A percentile compares a stretch with the other conserved stretches of the same genome.
phyloP scores from a whole-genome alignment of 2,329 filamentous ascomycete genomes.

The Neophaeococcomyces mojaviensis region DNA sequence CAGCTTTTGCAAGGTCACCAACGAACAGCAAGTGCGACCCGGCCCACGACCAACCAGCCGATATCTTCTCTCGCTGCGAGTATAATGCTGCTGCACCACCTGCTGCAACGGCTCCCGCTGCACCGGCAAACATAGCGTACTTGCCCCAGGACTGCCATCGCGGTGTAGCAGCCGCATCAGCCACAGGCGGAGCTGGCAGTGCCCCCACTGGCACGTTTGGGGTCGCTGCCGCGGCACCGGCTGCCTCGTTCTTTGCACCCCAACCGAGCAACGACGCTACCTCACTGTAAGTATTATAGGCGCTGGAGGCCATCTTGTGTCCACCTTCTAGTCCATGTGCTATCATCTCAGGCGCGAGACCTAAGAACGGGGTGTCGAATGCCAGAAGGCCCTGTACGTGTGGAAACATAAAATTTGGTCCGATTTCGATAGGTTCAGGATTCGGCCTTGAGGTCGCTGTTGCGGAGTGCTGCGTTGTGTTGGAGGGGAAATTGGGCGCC shows the following conservation, averaged over 20 bases:
- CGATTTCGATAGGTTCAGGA: conserved; percentile 12
- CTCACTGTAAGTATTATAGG: conserved; percentile 61
- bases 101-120: conserved; percentile 68
- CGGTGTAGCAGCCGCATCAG: conserved; percentile 40
- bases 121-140: conserved; percentile 78
- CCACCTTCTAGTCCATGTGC: conserved; percentile 67
- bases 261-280: conserved; percentile 57
- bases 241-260: conserved; percentile 28
- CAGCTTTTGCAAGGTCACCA: conserved; percentile 74
- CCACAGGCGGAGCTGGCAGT: conserved; percentile 29
- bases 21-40: conserved; percentile 90
- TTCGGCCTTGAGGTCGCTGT: conserved; percentile 18
- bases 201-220: conserved; percentile 12
- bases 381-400: conserved; percentile 84
- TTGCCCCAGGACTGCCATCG: conserved; percentile 76
- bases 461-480: conserved; percentile 17
- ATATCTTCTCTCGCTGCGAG: conserved; percentile 72
- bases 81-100: conserved; percentile 81
- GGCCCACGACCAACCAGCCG: conserved; percentile 70
- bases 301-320: conserved; percentile 65
- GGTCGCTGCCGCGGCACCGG: conserved; percentile 14
- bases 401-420: conserved; percentile 71
- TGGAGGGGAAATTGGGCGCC: conserved; percentile 20
- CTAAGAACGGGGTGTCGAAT: conserved; percentile 82
- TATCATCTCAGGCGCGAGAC: conserved; percentile 43